phyloP scores from a whole-genome alignment of 106 monocot species.

The Posidonia australis region DNA sequence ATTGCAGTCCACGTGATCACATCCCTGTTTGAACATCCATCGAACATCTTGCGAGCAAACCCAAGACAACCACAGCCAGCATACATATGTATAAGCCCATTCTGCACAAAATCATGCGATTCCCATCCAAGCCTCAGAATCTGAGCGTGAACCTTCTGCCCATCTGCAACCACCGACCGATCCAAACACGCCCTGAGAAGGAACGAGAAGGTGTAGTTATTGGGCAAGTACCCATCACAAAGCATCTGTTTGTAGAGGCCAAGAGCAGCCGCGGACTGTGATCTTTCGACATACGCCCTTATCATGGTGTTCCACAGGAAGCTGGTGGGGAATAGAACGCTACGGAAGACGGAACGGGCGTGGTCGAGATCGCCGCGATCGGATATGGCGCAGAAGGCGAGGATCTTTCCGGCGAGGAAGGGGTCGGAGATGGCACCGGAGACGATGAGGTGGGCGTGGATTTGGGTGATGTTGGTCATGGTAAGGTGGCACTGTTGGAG shows the following conservation, averaged over 20 bases:
- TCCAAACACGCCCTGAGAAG: slow-evolving; percentile 19
- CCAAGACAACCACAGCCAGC: slow-evolving; percentile 13
- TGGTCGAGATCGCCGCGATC: slow-evolving; percentile 13
- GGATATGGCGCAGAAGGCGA: slow-evolving; percentile 21
- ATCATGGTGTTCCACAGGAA: slow-evolving; percentile 27
- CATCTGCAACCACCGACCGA: background rate
- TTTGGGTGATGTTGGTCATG: slow-evolving; percentile 12
- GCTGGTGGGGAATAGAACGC: slow-evolving; percentile 10
- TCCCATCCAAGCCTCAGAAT: slow-evolving; percentile 23
- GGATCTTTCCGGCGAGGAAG: slow-evolving; percentile 8
- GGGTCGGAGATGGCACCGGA: slow-evolving; percentile 22
- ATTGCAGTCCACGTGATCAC: slow-evolving; percentile 26
- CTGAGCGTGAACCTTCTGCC: slow-evolving; percentile 20
- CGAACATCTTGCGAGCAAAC: slow-evolving; percentile 20
- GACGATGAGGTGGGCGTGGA: slow-evolving; percentile 22
- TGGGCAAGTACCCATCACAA: slow-evolving; percentile 6
- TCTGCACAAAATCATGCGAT: slow-evolving; percentile 24
- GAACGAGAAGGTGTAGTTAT: slow-evolving; percentile 32
- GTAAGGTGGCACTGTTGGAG: slow-evolving; percentile 16
- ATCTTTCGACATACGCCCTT: slow-evolving; percentile 7
- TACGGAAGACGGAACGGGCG: slow-evolving; percentile 12
- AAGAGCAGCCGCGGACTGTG: slow-evolving; percentile 8
- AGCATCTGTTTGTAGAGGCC: slow-evolving; percentile 14
- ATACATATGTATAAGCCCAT: slow-evolving; percentile 25
- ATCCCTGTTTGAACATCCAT: slow-evolving; percentile 14